phyloP scores from a whole-genome alignment of 768 basidiomycete genomes.

The Tylopilus sp. region DNA sequence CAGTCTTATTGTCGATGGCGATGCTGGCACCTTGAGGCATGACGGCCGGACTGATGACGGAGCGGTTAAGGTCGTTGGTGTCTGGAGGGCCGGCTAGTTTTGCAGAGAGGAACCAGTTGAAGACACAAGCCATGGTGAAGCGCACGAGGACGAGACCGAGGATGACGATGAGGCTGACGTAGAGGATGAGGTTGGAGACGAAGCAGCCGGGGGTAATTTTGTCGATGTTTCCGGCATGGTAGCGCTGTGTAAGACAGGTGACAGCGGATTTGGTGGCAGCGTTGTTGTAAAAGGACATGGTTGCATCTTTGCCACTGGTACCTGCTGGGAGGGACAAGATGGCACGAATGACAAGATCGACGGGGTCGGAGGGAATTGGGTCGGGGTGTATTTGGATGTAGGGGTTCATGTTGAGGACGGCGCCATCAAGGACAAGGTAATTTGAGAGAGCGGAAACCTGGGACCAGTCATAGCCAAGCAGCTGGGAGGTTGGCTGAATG shows the following conservation, averaged over 20 bases:
- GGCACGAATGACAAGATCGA: constrained; percentile 81
- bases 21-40: constrained; percentile 96
- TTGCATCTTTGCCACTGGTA: constrained; percentile 81
- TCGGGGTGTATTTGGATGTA: constrained; percentile 75
- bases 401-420: constrained; percentile 88
- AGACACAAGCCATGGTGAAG: constrained; percentile 93
- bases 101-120: constrained; percentile 93
- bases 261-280: constrained; percentile 62
- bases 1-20: constrained; percentile 85
- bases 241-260: constrained; percentile 79
- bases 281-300: constrained; percentile 78
- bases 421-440: constrained; percentile 89
- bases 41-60: constrained; percentile 91
- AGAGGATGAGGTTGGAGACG: constrained; percentile 84
- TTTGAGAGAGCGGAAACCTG: constrained; percentile 70
- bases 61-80: constrained; percentile 66
- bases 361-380: constrained; percentile 64
- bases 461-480: constrained; percentile 89
- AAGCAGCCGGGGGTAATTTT: constrained; percentile 97
- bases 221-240: constrained; percentile 93
- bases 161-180: constrained; percentile 87
- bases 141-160: constrained; percentile 86
- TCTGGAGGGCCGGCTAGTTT: constrained; percentile 76
- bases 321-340: constrained; percentile 48
- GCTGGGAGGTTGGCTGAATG: constrained; percentile 60